Base-by-base conservation (phyloP, 352 stramenopile genomes). In the Phytophthora sansomeana region DNA sequence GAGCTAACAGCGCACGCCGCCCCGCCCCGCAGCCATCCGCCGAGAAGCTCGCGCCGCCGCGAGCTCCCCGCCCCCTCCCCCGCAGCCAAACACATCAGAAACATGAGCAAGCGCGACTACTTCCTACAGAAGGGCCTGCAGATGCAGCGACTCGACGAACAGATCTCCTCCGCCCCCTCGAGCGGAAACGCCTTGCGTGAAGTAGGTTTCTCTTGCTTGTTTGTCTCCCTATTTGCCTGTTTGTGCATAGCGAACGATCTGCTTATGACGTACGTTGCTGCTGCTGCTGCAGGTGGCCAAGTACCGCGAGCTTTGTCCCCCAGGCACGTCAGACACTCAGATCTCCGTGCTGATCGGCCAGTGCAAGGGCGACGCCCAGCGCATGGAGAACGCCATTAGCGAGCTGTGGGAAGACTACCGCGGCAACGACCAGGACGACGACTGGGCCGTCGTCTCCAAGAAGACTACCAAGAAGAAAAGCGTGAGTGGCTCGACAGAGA, bases 91-190 rank as follows among this genome's bases (percentile, higher is more conserved):
- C 66, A 85, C 53, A 83, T 61, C 77, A 75, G 65, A 83, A 75
- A 73, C 68, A 96, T 95, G 87, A 82, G 74, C 78, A 93, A 92
- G 76, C 86, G 80, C 73, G 87, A 93, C 54, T 94, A 96, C 64
- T 80, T 84, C 69, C 62, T 94, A 51, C 84, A 92, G 74, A 93
- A 93, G 67, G 87, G 84, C 13, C 79, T 89, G 47, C 83, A 92
- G 75, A 79, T 94, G 51, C 74, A 96, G 84, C 85, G 88, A 61
- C 81, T 94, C 56, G 85, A 83, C 54, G 83, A 90, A 63, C 77
- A 83, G 59, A 71, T 77, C 48, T 63, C 73, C 29, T 52, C 60
- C 28, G 67, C 55, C 63, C 41, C 60, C 50, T 33, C 43, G 19
- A 32, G 49, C 35, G 66, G 53, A 63, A 94, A 81, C 65, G 58